Conservation (phyloP, 768 basidiomycete species). For the Termitomyces sp. region DNA sequence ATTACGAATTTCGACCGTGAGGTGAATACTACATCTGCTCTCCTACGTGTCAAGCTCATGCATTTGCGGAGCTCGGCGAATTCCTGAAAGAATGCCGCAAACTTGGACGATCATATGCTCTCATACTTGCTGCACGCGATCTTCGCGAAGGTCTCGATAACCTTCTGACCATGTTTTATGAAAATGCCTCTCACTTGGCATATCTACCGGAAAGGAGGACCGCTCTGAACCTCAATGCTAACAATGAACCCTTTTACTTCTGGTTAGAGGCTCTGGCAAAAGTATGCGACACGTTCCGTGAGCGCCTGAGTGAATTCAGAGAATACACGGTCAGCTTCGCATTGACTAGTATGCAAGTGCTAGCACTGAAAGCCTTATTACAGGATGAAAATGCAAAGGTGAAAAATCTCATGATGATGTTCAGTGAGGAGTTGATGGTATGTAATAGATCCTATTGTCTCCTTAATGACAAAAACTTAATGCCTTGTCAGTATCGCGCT, state of each 20-base stretch:
- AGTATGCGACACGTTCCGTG: conserved; percentile 8
- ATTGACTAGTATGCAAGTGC: neutral
- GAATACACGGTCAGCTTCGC: conserved; percentile 15
- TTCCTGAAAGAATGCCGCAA: conserved; percentile 10
- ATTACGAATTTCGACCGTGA: neutral
- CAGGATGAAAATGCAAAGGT: conserved; percentile 1
- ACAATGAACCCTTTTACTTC: conserved; percentile 1
- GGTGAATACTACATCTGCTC: neutral
- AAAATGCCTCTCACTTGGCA: conserved; percentile 7
- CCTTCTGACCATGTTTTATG: conserved; percentile 7
- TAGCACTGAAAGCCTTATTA: neutral
- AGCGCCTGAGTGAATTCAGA: conserved; percentile 13
- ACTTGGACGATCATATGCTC: conserved; percentile 14
- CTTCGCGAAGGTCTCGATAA: conserved; percentile 10
- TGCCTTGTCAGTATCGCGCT: conserved; percentile 10
- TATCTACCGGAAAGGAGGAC: neutral
- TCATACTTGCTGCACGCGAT: conserved; percentile 11
- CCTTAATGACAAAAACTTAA: neutral
- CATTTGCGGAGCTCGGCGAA: conserved; percentile 6
- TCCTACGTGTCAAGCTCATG: neutral
- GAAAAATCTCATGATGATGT: conserved; percentile 7
- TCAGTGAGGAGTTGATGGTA: conserved; percentile 11
- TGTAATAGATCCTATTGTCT: neutral
- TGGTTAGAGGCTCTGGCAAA: conserved; percentile 7
- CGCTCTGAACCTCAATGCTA: neutral